These are phyloP conservation scores for Pseudocercospora pini-densiflorae DNA, from an alignment of 2,329 filamentous ascomycete species.

Conservation along the genomic window DNA sequence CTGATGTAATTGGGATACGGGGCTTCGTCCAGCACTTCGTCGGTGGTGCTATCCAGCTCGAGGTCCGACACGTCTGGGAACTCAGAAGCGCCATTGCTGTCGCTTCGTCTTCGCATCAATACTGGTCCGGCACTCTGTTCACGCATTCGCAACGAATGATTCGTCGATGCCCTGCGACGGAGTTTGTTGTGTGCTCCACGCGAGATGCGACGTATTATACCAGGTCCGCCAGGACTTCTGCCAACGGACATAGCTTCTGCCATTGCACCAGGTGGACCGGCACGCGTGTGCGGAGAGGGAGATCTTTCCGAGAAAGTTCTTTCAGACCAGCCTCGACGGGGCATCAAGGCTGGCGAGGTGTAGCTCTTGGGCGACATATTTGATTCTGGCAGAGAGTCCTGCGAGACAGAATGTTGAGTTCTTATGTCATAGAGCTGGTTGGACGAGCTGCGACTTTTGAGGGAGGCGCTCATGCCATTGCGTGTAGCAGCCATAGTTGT, in stretches of 20 bases:
- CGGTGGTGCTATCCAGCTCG: constrained; percentile 60
- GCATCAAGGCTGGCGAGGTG: constrained; percentile 29
- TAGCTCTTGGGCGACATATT: constrained; percentile 32
- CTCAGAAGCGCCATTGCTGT: constrained; percentile 74
- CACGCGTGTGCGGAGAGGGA: constrained; percentile 54
- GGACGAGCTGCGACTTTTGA: constrained; percentile 44
- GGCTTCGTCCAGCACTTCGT: constrained; percentile 45
- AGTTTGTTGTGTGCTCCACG: constrained; percentile 75
- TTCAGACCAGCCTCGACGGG: constrained; percentile 33
- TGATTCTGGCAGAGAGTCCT: constrained; percentile 31
- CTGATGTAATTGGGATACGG: constrained; percentile 27
- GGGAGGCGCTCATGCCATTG: constrained; percentile 18
- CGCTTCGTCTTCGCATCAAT: constrained; percentile 83
- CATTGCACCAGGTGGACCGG: constrained; percentile 61
- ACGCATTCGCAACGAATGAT: constrained; percentile 70
- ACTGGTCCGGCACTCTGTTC: constrained; percentile 90
- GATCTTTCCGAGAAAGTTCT: constrained; percentile 51
- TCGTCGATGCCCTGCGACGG: constrained; percentile 77
- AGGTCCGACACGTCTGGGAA: constrained; percentile 55
- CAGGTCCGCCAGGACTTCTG: constrained; percentile 54
- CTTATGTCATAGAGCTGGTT: constrained; percentile 34
- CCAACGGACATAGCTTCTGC: constrained; percentile 62
- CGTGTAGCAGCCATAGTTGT: constrained; percentile 23
- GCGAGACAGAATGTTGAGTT: constrained; percentile 25
- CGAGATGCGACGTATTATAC: constrained; percentile 82